Evolutionary conservation across 2,329 filamentous ascomycete species (phyloP).

Genomic region (Lecanicillium sp.): DNA sequence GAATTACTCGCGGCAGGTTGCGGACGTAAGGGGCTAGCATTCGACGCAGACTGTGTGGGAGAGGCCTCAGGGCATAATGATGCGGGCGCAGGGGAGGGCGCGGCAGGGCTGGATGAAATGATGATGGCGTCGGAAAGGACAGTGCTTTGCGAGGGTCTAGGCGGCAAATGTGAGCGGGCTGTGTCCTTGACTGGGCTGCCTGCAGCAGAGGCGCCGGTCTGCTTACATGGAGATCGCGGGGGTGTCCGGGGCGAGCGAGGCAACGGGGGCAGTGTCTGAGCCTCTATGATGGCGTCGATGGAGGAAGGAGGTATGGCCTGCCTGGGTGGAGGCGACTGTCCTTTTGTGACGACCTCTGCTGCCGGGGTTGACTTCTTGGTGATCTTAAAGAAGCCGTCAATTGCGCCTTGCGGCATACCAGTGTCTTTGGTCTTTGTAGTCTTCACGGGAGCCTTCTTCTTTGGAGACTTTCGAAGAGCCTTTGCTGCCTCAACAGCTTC

Average conservation of each 20-base stretch:
- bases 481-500: conserved; percentile 21
- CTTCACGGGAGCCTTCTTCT: conserved; percentile 21
- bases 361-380: conserved; percentile 28
- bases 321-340: conserved; percentile 10
- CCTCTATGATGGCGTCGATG: background rate
- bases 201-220: conserved; percentile 22
- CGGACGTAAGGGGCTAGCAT: conserved; percentile 23
- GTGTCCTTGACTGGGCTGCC: conserved; percentile 12
- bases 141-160: conserved; percentile 8
- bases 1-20: conserved; percentile 18
- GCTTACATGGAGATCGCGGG: conserved; percentile 31
- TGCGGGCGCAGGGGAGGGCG: conserved; percentile 22
- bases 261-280: conserved; percentile 1
- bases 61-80: conserved; percentile 18
- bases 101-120: conserved; percentile 12
- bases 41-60: conserved; percentile 15
- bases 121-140: conserved; percentile 9
- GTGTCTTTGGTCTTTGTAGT: conserved; percentile 3
- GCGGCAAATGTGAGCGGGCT: conserved; percentile 12
- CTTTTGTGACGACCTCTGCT: conserved; percentile 11
- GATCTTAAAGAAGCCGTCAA: conserved; percentile 37
- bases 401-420: conserved; percentile 21
- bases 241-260: conserved; percentile 20
- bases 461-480: conserved; percentile 20
- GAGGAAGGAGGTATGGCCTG: conserved; percentile 1